Evolutionary conservation across 176 grass and related monocot species (phyloP), one percentile per base, ranked within the genome.

Genomic region (Cymbopogon citratus): DNA sequence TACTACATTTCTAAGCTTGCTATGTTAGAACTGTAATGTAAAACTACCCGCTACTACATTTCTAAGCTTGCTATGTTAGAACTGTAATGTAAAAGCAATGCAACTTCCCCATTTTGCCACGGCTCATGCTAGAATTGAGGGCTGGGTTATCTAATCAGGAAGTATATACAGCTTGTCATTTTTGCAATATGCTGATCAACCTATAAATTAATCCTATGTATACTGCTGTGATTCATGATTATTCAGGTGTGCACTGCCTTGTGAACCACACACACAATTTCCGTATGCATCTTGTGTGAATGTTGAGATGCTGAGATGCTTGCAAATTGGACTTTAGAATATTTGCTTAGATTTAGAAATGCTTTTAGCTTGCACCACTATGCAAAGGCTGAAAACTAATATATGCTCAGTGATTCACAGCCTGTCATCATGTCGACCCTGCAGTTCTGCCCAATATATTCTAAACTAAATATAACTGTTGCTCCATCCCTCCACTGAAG

Each of bases 51-150:
- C 49, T 61, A n/a, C 27, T 62, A 21, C 24, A 15, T 69, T 48
- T 66, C 29, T 81, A 71, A 71, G 23, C 23, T 63, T 77, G 9
- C 51, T 77, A 16, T 27, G 61, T 63, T 82, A 63, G 29, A 45
- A 64, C 64, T 24, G 56, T 77, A 45, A 56, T 12, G 2, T 76
- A 63, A 60, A 56, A 74, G 9, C 12, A 56, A 49, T 39, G 38
- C 5, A 67, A 27, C 57, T 75, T 25, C 45, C 38, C 19, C 26
- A 26, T 86, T 66, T 62, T 80, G 1, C 35, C 38, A 63, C 76
- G 48, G 27, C 1, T 18, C 21, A 29, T 62, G 61, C 35, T 45
- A 44, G 66, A 54, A 59, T 12, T 10, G 48, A 51, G 31, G 5
- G 48, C 2, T 77, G 12, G 51, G 36, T 28, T 61, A 27, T 29